Base-by-base conservation (phyloP, 306 rosid species). In the Canavalia gladiata region DNA sequence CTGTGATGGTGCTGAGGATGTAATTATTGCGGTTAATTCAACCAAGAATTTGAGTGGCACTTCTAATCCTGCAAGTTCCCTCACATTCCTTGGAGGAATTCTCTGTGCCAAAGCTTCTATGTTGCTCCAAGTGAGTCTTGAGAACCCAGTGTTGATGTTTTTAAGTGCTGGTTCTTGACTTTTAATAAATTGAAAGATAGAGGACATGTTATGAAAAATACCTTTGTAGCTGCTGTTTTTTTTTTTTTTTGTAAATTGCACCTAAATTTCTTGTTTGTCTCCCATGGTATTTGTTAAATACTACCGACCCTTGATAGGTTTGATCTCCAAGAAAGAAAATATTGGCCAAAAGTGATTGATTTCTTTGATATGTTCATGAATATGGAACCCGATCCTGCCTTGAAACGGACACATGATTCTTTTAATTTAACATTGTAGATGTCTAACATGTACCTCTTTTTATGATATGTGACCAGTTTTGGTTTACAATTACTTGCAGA, bases 81-180 rank as follows among this genome's bases (percentile, higher is more conserved):
- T 92, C 30, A 62, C 97, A 39, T 90, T 87, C 51, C 91, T 89
- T 46, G 99, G 99, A 68, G 99, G 99, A 69, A 83, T 96, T 84
- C 94, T 96, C 49, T 96, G 98, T 60, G 99, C 99, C 1, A 96
- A 92, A 87, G 98, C 98, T 79, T 96, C 99, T 67, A 96, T 96
- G 99, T 83, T 96, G 70, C 97, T 96, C 83, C 96, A 96, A 85
- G 99, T 95, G 90, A 81, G 91, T 76, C 73, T 51, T 74, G 46
- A 8, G 80, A 72, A 69, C 37, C 57, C 45, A 8, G 42, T 57
- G 9, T 52, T 55, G 60, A 54, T 47, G 65, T 66, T 57, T 67
- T 31, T 1, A 46, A 29, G 5, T 67, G 25, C 13, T 72, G 10
- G 10, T 41, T 73, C 57, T 67, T 72, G 6, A 7, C 31, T 73